A percentile compares a stretch with the other conserved stretches of the same genome.
Conservation (phyloP, 2,329 filamentous ascomycete genomes). For the Trichoderma harzianum region DNA sequence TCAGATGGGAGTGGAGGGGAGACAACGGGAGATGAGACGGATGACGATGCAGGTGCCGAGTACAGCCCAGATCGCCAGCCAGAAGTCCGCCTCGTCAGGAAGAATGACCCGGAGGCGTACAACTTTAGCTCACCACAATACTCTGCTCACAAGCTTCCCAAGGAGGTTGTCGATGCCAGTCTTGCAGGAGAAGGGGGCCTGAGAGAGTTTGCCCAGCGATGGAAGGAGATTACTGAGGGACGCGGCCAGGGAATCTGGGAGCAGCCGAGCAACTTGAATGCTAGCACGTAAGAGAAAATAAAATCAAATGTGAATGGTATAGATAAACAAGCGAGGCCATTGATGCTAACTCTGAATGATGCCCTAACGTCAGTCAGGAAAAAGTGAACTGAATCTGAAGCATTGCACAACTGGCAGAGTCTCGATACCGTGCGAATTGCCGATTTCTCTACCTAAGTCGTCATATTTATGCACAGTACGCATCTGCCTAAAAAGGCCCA, state of each 20-base stretch:
- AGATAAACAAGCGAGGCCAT: neutral
- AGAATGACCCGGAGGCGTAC: conserved; percentile 84
- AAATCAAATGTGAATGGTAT: neutral
- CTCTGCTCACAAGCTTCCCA: conserved; percentile 91
- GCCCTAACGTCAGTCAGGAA: neutral
- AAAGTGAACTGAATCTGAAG: conserved; percentile 6
- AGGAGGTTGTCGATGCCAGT: conserved; percentile 78
- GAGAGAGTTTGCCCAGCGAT: conserved; percentile 74
- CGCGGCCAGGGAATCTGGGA: conserved; percentile 41
- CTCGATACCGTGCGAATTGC: neutral
- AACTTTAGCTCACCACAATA: conserved; percentile 83
- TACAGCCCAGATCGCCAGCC: conserved; percentile 60
- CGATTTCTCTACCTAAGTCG: neutral
- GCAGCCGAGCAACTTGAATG: conserved; percentile 23
- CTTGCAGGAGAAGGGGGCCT: conserved; percentile 69
- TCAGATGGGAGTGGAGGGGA: conserved; percentile 39
- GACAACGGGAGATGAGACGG: conserved; percentile 37
- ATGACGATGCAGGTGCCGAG: conserved; percentile 42
- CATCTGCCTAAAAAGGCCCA: neutral
- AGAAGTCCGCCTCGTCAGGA: conserved; percentile 77
- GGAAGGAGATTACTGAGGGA: conserved; percentile 58
- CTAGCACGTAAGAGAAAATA: neutral
- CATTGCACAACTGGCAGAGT: neutral
- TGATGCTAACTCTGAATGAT: neutral
- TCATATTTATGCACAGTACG: neutral